These are phyloP conservation scores for Aspergillus glaucus DNA, from an alignment of 2,329 filamentous ascomycete species.

Conservation along the genomic window DNA sequence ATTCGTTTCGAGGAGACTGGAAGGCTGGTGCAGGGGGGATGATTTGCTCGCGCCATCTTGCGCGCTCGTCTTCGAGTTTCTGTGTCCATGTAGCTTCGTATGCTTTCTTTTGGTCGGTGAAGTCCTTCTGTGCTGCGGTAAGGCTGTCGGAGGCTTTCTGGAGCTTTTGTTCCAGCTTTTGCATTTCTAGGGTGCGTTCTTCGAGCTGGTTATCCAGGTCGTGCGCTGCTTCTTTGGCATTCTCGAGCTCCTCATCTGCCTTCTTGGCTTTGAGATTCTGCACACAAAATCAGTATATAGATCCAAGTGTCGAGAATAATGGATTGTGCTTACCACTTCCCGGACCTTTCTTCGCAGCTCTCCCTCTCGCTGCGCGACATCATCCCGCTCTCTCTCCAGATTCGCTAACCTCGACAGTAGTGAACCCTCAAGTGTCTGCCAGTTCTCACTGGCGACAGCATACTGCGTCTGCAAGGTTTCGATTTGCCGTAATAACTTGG, in stretches of 20 bases:
- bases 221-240: slow-evolving; percentile 43
- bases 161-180: slow-evolving; percentile 37
- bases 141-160: slow-evolving; percentile 55
- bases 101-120: slow-evolving; percentile 54
- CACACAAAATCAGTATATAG: background rate
- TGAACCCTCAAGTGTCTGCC: slow-evolving; percentile 91
- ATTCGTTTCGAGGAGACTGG: slow-evolving; percentile 34
- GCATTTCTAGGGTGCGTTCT: slow-evolving; percentile 56
- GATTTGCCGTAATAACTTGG: slow-evolving; percentile 85
- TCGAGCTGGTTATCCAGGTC: slow-evolving; percentile 53
- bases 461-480: slow-evolving; percentile 96
- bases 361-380: slow-evolving; percentile 72
- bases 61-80: slow-evolving; percentile 59
- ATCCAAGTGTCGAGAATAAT: background rate
- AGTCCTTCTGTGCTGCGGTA: slow-evolving; percentile 50
- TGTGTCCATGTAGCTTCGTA: slow-evolving; percentile 53
- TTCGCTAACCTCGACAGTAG: slow-evolving; percentile 68
- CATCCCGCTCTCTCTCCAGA: slow-evolving; percentile 86
- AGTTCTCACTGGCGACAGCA: slow-evolving; percentile 88
- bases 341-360: slow-evolving; percentile 85
- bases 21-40: slow-evolving; percentile 22
- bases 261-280: slow-evolving; percentile 62
- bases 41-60: slow-evolving; percentile 51
- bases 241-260: slow-evolving; percentile 76
- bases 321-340: slow-evolving; percentile 59